Evolutionary conservation across 305 asterid species (phyloP).

Genomic region (Plantago coronopus): DNA sequence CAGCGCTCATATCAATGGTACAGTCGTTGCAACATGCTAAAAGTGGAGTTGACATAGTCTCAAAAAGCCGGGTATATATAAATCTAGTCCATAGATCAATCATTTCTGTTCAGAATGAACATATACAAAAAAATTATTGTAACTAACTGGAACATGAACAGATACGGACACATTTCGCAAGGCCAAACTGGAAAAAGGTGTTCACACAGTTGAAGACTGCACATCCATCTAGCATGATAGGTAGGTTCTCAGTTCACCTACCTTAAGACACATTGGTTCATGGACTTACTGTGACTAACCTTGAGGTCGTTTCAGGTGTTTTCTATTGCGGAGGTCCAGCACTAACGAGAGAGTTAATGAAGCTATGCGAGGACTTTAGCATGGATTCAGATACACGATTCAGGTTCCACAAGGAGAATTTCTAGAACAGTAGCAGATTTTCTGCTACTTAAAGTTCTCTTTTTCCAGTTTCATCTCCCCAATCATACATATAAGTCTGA

Average conservation of each 20-base stretch:
- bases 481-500: too few relatives aligned
- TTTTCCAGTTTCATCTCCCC: too few relatives aligned
- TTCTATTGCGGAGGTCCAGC: conserved; percentile 82
- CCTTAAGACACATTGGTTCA: neutral
- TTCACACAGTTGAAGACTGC: conserved; percentile 34
- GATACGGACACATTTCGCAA: conserved; percentile 61
- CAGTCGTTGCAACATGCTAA: conserved; percentile 79
- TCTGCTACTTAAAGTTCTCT: too few relatives aligned
- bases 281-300: too few relatives aligned
- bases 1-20: conserved; percentile 75
- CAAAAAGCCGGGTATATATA: conserved; percentile 56
- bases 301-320: conserved; percentile 48
- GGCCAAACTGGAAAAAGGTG: conserved; percentile 62
- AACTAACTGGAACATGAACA: conserved; percentile 17
- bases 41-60: conserved; percentile 69
- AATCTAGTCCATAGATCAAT: neutral
- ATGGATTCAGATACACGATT: conserved; percentile 60
- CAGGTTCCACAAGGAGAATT: conserved; percentile 86
- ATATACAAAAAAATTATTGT: conserved; percentile 2
- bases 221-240: conserved; percentile 48
- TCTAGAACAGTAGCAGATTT: too few relatives aligned
- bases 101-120: neutral
- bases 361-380: conserved; percentile 63
- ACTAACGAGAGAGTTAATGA: conserved; percentile 45
- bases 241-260: conserved; percentile 22